These are phyloP conservation scores for Pseudocohnilembus persalinus DNA, from an alignment of 169 alveolate genomes.

Conservation along the genomic window DNA sequence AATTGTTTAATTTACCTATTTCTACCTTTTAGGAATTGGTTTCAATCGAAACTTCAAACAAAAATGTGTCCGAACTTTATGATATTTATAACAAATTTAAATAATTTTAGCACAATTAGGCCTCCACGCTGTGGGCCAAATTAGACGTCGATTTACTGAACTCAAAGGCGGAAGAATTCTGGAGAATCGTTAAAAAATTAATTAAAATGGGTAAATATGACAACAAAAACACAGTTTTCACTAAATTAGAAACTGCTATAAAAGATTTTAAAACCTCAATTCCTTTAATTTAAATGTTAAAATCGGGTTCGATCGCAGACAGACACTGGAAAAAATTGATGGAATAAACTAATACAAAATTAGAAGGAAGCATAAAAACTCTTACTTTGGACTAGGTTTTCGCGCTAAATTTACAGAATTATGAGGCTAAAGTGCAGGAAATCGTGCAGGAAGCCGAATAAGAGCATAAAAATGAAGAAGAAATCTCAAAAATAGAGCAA, in stretches of 20 bases:
- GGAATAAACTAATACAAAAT: conserved; percentile 80
- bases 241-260: conserved; percentile 81
- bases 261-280: conserved; percentile 82
- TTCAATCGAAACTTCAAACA: conserved; percentile 80
- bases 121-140: conserved; percentile 85
- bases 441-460: conserved; percentile 89
- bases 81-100: conserved; percentile 79
- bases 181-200: conserved; percentile 80
- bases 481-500: conserved; percentile 85
- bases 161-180: conserved; percentile 88
- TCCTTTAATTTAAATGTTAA: conserved; percentile 86
- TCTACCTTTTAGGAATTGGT: conserved; percentile 86
- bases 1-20: conserved; percentile 89
- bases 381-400: conserved; percentile 86
- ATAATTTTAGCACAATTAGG: conserved; percentile 80
- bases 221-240: conserved; percentile 73
- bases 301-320: conserved; percentile 89
- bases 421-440: conserved; percentile 90
- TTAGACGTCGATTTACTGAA: conserved; percentile 84
- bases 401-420: conserved; percentile 85
- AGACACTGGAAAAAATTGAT: conserved; percentile 93
- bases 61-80: conserved; percentile 75
- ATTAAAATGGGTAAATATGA: conserved; percentile 67
- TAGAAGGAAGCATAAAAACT: conserved; percentile 81
- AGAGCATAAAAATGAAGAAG: conserved; percentile 88